Evolutionary conservation across 2,329 filamentous ascomycete genomes (phyloP).

Genomic region (Pseudocercospora ulei): DNA sequence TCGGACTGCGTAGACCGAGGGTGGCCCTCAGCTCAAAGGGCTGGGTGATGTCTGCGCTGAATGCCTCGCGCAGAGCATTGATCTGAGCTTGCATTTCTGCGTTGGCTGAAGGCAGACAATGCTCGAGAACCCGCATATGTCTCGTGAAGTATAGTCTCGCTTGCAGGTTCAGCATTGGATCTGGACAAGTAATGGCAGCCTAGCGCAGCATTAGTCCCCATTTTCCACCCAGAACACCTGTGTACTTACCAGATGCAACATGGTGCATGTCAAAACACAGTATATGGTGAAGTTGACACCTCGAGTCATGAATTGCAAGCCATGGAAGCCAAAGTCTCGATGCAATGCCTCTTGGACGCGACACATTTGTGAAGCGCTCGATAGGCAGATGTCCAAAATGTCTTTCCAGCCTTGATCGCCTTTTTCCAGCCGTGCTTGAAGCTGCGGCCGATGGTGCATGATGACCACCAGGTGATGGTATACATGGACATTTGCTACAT

Average conservation of each 20-base stretch:
- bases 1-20: conserved; percentile 59
- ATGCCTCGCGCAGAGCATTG: conserved; percentile 77
- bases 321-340: conserved; percentile 64
- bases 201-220: conserved; percentile 9
- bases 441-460: conserved; percentile 75
- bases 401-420: conserved; percentile 74
- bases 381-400: conserved; percentile 78
- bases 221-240: no score
- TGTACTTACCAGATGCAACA: conserved; percentile 73
- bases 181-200: conserved; percentile 88
- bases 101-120: conserved; percentile 69
- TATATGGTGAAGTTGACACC: conserved; percentile 97
- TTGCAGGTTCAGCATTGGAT: conserved; percentile 75
- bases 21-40: conserved; percentile 81
- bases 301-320: conserved; percentile 81
- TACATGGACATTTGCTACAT: conserved; percentile 76
- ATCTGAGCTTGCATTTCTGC: conserved; percentile 85
- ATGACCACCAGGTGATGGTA: conserved; percentile 82
- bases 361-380: conserved; percentile 74
- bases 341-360: conserved; percentile 76
- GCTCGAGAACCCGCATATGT: conserved; percentile 88
- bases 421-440: conserved; percentile 63
- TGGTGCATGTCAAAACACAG: conserved; percentile 77
- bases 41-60: conserved; percentile 73
- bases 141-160: conserved; percentile 81